Evolutionary conservation across 2,329 filamentous ascomycete genomes (phyloP).

Genomic region (Beauveria rudraprayagi): DNA sequence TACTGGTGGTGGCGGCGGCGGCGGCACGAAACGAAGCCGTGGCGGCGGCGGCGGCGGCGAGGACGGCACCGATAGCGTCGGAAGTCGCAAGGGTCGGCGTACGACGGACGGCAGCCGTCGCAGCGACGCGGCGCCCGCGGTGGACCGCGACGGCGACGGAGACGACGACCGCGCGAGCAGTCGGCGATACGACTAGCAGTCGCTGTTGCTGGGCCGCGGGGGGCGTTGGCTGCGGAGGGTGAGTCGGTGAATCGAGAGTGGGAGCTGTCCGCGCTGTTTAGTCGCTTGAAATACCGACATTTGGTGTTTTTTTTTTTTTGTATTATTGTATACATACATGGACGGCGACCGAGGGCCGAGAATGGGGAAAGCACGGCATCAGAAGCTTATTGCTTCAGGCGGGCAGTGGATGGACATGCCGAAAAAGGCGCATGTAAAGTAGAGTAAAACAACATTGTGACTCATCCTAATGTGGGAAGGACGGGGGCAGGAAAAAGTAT

Average conservation of each 20-base stretch:
- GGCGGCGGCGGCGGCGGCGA: conserved; percentile 22
- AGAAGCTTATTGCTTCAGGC: too few relatives aligned
- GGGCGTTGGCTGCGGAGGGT: neutral
- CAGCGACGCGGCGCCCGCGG: conserved; percentile 33
- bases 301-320: neutral
- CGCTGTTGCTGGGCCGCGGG: neutral
- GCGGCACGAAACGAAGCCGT: conserved; percentile 42
- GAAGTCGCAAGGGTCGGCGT: conserved; percentile 31
- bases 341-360: neutral
- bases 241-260: neutral
- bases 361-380: too few relatives aligned
- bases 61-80: conserved; percentile 26
- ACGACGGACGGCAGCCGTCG: conserved; percentile 29
- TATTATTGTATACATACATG: neutral
- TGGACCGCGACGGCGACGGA: conserved; percentile 36
- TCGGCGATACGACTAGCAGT: conserved; percentile 7
- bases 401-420: too few relatives aligned
- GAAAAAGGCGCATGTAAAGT: too few relatives aligned
- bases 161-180: neutral
- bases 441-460: too few relatives aligned
- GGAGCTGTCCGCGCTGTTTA: too few relatives aligned
- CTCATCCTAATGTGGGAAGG: too few relatives aligned
- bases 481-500: too few relatives aligned
- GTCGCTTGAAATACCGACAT: too few relatives aligned
- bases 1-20: conserved; percentile 21